A percentile compares a stretch with the other conserved stretches of the same genome.
These are phyloP conservation scores for Ustilago curta DNA, from an alignment of 1,284 basidiomycete species.

Conservation along the genomic window DNA sequence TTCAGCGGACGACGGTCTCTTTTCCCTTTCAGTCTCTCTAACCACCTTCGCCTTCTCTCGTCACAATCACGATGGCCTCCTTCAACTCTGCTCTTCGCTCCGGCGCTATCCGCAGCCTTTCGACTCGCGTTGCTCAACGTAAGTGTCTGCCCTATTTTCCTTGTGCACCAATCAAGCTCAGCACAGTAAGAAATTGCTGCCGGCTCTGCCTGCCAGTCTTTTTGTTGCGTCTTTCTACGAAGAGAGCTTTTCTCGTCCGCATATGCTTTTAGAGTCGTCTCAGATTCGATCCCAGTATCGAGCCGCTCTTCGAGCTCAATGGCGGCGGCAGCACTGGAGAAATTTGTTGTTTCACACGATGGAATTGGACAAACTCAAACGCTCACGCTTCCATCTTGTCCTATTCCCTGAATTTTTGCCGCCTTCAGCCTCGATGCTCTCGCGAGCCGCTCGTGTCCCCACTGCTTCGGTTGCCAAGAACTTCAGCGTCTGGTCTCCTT, in stretches of 20 bases:
- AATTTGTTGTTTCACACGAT: background rate
- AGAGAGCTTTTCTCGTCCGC: too few species aligned
- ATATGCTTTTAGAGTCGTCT: too few species aligned
- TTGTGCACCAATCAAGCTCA: background rate
- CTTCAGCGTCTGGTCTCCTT: slow-evolving; percentile 48
- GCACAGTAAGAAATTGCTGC: too few species aligned
- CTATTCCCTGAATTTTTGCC: background rate
- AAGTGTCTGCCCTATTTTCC: slow-evolving; percentile 16
- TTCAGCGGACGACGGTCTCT: slow-evolving; percentile 11
- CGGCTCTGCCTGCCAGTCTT: background rate
- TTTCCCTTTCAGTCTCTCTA: slow-evolving; percentile 1
- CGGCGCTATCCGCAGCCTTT: slow-evolving; percentile 50
- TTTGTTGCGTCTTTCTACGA: background rate
- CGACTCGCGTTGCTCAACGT: slow-evolving; percentile 49
- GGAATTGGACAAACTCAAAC: background rate
- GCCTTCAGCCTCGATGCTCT: slow-evolving; percentile 42
- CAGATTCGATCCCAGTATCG: too few species aligned
- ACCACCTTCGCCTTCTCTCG: slow-evolving; percentile 4
- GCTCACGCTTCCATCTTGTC: slow-evolving; percentile 7
- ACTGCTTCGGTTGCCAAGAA: slow-evolving; percentile 32
- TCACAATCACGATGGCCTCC: slow-evolving; percentile 36
- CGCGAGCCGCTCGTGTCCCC: slow-evolving; percentile 40
- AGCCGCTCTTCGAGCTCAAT: too few species aligned
- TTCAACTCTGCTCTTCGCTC: slow-evolving; percentile 52
- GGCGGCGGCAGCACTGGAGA: background rate